Base-by-base conservation (phyloP, 352 stramenopile genomes). In the Globisporangium uncinulatum region DNA sequence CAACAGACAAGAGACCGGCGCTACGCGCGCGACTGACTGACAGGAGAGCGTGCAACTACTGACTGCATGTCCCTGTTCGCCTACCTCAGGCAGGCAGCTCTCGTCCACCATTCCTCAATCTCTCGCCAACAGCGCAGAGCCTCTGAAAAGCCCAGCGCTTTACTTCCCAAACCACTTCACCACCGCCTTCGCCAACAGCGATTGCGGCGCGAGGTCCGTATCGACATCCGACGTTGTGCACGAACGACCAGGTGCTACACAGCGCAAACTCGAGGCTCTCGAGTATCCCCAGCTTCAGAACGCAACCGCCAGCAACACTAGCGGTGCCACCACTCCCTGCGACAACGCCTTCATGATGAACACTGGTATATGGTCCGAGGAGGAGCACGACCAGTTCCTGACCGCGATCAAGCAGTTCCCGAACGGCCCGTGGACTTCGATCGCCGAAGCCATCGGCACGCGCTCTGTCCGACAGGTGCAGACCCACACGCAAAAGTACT, bases 391-490 rank as follows among this genome's bases (percentile, higher is more conserved):
- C 50, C 72, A 66, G 17, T 87, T 84, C 64, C 63, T 87, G 13
- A 47, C 66, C 14, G 76, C 67, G 39, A 73, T 87, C 41, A 70
- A 70, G 45, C 59, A 72, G 47, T 83, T 66, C 52, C 76, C 74
- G 6, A 60, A 66, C 10, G 72, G 74, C 2, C 74, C 76, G 1
- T 87, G 76, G 74, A 60, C 47, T 8, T 57, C 9, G 52, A 80
- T 85, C 58, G 63, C 76, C 20, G 64, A 68, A 15, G 48, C 60
- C 31, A 62, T 87, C 9, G 70, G 66, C 36, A 79, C 76, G 42
- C 60, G 80, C 21, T 85, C 73, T 17, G 58, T 82, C 9, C 69
- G 79, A 11, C 79, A 90, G 57, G 78, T 87, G 59, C 79, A 90
- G 66, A 87, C 71, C 10, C 65, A 80, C 56, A 73, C 73, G 19